phyloP scores from a whole-genome alignment of 495 filamentous ascomycete species.

The Cryomyces antarcticus region DNA sequence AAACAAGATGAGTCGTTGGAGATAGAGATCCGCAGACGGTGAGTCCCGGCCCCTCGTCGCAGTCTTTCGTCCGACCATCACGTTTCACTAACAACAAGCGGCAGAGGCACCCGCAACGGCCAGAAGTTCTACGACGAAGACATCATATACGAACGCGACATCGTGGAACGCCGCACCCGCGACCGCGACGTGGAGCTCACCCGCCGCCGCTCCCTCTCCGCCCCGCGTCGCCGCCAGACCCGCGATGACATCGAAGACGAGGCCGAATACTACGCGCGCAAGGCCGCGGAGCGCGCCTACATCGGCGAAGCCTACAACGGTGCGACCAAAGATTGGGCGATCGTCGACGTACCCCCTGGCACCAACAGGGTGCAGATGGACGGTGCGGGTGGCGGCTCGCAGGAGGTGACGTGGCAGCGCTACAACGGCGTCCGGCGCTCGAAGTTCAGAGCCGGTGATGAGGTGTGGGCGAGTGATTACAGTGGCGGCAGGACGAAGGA shows the following conservation, averaged over 20 bases:
- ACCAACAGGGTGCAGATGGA: constrained; percentile 59
- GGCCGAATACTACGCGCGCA: constrained; percentile 44
- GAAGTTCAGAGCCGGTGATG: constrained; percentile 39
- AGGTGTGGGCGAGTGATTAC: constrained; percentile 13
- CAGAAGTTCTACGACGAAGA: constrained; percentile 30
- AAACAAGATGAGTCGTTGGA: constrained; percentile 19
- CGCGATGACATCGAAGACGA: constrained; percentile 30
- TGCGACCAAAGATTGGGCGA: constrained; percentile 49
- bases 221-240: constrained; percentile 17
- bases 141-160: constrained; percentile 36
- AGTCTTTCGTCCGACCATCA: not conserved
- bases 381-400: constrained; percentile 40
- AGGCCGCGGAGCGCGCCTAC: constrained; percentile 34
- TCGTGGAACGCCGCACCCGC: constrained; percentile 17
- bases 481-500: constrained; percentile 4
- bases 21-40: constrained; percentile 29
- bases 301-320: constrained; percentile 49
- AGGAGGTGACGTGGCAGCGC: constrained; percentile 54
- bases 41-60: constrained; percentile 4
- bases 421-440: constrained; percentile 57
- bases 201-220: constrained; percentile 14
- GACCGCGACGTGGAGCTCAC: constrained; percentile 7
- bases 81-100: not conserved
- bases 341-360: constrained; percentile 63
- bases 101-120: constrained; percentile 5